Conservation (phyloP, 2,329 filamentous ascomycete species). For the Microsporum canis region DNA sequence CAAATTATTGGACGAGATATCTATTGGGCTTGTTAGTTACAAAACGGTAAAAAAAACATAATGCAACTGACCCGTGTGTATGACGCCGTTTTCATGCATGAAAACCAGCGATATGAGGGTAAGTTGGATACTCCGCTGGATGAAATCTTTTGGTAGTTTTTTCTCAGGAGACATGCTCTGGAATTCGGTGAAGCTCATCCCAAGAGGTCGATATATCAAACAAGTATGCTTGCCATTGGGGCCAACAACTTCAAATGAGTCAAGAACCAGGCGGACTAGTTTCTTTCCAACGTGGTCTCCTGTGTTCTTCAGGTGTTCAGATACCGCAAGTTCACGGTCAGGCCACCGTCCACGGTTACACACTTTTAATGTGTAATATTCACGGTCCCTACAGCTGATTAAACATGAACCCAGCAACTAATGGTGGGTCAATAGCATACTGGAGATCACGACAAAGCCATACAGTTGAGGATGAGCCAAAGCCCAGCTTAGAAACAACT, state of each 20-base stretch:
- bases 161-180: constrained; percentile 8
- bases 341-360: background rate
- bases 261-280: constrained; percentile 10
- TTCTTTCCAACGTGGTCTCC: constrained; percentile 9
- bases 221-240: constrained; percentile 9
- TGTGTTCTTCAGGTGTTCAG: background rate
- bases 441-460: constrained; percentile 14
- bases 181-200: constrained; percentile 10
- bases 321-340: constrained; percentile 5
- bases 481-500: constrained; percentile 16
- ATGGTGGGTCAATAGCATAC: background rate
- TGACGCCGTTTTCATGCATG: constrained; percentile 4
- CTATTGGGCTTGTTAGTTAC: constrained; percentile 10
- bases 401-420: background rate
- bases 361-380: background rate
- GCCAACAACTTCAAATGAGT: constrained; percentile 11
- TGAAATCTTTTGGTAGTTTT: constrained; percentile 9
- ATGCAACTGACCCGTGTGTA: constrained; percentile 10
- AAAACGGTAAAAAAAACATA: background rate
- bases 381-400: background rate
- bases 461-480: constrained; percentile 14
- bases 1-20: constrained; percentile 25
- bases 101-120: constrained; percentile 6
- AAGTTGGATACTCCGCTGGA: constrained; percentile 9
- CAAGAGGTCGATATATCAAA: constrained; percentile 11